These are phyloP conservation scores for Solanum hybrid DNA, from an alignment of 305 asterid genomes.

Conservation along the genomic window DNA sequence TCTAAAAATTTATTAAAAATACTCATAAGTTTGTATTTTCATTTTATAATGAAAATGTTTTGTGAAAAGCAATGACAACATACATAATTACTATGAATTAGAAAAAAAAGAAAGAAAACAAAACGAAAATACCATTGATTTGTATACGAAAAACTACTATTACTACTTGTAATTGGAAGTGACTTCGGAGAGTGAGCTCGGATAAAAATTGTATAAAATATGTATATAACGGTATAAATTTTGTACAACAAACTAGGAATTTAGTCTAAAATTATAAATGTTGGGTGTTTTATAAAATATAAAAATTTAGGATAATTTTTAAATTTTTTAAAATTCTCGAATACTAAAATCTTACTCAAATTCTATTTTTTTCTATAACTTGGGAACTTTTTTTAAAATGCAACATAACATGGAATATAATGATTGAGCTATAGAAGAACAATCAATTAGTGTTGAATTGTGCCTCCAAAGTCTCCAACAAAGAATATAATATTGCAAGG, in stretches of 20 bases:
- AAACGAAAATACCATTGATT: background rate
- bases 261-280: too few species aligned
- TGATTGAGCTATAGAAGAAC: background rate
- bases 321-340: background rate
- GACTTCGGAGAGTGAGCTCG: background rate
- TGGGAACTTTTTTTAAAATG: background rate
- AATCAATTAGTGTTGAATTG: background rate
- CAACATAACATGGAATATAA: background rate
- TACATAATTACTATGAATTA: background rate
- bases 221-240: background rate
- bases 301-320: too few species aligned
- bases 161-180: background rate
- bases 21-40: background rate
- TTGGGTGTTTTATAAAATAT: background rate
- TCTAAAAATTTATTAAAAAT: background rate
- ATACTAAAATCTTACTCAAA: background rate
- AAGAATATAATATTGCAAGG: background rate
- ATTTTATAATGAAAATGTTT: background rate
- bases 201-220: background rate
- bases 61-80: background rate
- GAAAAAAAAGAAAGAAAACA: too few species aligned
- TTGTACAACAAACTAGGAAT: background rate
- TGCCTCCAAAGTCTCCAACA: background rate
- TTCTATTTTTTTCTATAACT: background rate
- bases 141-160: background rate